phyloP scores from a whole-genome alignment of 2,329 filamentous ascomycete species.

The Epichloe festucae region DNA sequence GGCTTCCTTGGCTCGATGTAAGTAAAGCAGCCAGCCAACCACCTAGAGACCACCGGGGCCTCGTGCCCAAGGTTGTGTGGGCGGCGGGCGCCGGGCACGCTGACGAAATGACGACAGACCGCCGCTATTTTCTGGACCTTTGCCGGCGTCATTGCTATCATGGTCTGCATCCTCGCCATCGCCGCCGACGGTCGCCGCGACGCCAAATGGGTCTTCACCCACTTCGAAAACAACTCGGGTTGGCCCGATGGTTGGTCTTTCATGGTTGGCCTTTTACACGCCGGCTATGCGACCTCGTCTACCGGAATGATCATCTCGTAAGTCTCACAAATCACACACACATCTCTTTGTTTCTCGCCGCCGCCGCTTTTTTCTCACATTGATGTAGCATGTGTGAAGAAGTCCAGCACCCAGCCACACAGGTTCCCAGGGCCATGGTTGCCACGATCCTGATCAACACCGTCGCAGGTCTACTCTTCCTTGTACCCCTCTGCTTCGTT shows the following conservation, averaged over 20 bases:
- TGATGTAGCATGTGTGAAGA: slow-evolving; percentile 56
- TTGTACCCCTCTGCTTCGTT: slow-evolving; percentile 57
- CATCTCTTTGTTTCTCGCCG: not conserved
- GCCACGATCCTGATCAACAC: slow-evolving; percentile 54
- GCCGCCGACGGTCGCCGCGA: slow-evolving; percentile 55
- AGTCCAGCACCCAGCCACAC: slow-evolving; percentile 49
- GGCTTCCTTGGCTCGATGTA: slow-evolving; percentile 57
- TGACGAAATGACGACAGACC: slow-evolving; percentile 26
- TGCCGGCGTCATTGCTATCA: slow-evolving; percentile 52
- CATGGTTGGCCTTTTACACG: slow-evolving; percentile 58
- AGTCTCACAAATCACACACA: slow-evolving; percentile 18
- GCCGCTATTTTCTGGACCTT: slow-evolving; percentile 67
- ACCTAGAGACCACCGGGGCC: not conserved
- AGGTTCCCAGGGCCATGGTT: slow-evolving; percentile 64
- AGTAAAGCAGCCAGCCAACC: slow-evolving; percentile 19
- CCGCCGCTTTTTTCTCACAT: not conserved
- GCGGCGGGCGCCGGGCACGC: not conserved
- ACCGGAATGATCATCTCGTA: slow-evolving; percentile 71
- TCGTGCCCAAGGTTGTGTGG: slow-evolving; percentile 4
- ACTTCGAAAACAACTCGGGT: slow-evolving; percentile 55
- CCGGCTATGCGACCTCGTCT: slow-evolving; percentile 60
- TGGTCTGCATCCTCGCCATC: slow-evolving; percentile 48
- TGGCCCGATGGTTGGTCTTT: slow-evolving; percentile 63
- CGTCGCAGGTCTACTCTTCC: slow-evolving; percentile 51
- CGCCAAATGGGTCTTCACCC: slow-evolving; percentile 51